Conservation (phyloP, 2,329 filamentous ascomycete genomes). For the Penicillium hordei region DNA sequence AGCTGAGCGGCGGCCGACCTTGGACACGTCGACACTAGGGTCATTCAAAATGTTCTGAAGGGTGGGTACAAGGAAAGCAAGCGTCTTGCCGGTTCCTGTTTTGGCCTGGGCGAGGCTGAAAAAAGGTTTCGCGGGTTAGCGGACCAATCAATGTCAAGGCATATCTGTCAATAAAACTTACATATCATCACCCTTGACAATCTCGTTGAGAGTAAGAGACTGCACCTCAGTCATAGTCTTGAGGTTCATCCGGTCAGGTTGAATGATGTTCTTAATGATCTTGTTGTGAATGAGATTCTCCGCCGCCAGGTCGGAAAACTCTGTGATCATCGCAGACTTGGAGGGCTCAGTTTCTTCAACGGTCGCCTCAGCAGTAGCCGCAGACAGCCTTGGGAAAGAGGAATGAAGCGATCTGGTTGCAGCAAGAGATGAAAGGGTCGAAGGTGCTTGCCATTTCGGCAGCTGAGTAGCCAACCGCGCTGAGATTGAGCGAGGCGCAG, state of each 20-base stretch:
- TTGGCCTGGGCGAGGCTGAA: constrained; percentile 84
- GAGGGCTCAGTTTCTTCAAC: constrained; percentile 15
- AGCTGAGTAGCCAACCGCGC: constrained; percentile 30
- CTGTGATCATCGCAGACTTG: constrained; percentile 29
- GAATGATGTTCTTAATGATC: constrained; percentile 67
- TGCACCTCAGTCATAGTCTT: constrained; percentile 92
- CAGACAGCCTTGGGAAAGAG: constrained; percentile 28
- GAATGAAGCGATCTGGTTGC: constrained; percentile 33
- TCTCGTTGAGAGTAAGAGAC: constrained; percentile 74
- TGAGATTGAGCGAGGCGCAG: constrained; percentile 31
- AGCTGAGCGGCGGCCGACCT: constrained; percentile 6
- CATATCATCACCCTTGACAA: constrained; percentile 79
- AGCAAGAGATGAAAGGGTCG: constrained; percentile 16
- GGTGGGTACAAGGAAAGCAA: constrained; percentile 86
- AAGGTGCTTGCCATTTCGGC: constrained; percentile 29
- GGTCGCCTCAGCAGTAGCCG: constrained; percentile 28
- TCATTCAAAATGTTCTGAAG: constrained; percentile 75
- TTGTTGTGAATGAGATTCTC: constrained; percentile 57
- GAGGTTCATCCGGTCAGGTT: constrained; percentile 65
- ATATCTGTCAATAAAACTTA: constrained; percentile 49
- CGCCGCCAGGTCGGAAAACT: constrained; percentile 42
- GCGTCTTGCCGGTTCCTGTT: constrained; percentile 94
- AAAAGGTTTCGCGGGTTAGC: constrained; percentile 17
- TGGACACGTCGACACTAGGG: constrained; percentile 53
- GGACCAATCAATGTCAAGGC: neutral